These are phyloP conservation scores for Botrytis paeoniae DNA, from an alignment of 2,329 filamentous ascomycete species.

Conservation along the genomic window DNA sequence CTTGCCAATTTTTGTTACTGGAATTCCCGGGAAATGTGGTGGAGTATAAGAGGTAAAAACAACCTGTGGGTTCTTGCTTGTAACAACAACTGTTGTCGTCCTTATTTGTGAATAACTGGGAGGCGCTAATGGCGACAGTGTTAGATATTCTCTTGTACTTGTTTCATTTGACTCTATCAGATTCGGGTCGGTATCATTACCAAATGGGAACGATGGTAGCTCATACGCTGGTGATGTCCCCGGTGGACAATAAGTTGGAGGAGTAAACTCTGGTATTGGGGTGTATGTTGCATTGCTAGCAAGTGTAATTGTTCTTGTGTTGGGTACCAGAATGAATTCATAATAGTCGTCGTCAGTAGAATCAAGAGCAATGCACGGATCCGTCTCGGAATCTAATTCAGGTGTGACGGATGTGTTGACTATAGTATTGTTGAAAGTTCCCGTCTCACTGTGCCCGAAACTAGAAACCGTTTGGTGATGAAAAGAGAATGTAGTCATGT, in stretches of 20 bases:
- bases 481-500: background rate
- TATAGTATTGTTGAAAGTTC: background rate
- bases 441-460: background rate
- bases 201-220: background rate
- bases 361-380: background rate
- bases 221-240: background rate
- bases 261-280: slow-evolving; percentile 30
- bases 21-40: background rate
- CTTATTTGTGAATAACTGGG: background rate
- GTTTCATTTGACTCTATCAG: background rate
- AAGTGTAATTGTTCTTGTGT: slow-evolving; percentile 30
- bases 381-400: background rate
- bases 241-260: slow-evolving; percentile 28
- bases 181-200: background rate
- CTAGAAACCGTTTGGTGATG: background rate
- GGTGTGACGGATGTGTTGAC: background rate
- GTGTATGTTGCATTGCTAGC: slow-evolving; percentile 24
- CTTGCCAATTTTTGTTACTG: background rate
- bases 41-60: background rate
- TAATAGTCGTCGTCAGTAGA: background rate
- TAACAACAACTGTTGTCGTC: slow-evolving; percentile 11
- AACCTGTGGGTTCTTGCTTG: slow-evolving; percentile 11
- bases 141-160: background rate
- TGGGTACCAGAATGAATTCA: slow-evolving; percentile 28
- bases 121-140: background rate